phyloP scores from a whole-genome alignment of 257 asterid species.

The Perilla frutescens region DNA sequence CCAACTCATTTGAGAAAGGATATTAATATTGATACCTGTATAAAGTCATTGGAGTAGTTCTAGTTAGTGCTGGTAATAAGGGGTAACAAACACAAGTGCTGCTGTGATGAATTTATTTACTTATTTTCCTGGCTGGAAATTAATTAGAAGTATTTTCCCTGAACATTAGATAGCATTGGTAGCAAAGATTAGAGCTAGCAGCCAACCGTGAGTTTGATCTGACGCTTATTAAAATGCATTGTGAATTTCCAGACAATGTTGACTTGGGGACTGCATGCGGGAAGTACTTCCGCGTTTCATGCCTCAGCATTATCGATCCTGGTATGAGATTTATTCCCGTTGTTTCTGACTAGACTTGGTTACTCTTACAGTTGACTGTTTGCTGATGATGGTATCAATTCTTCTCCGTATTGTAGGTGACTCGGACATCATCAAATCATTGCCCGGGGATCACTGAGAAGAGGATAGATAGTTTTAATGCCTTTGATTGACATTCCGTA shows the following conservation, averaged over 20 bases:
- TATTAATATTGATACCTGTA: no score
- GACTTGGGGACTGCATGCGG: conserved; percentile 87
- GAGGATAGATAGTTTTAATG: conserved; percentile 22
- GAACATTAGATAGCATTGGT: not conserved
- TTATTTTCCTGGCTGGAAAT: no score
- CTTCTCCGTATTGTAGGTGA: conserved; percentile 53
- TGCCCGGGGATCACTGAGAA: conserved; percentile 63
- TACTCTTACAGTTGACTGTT: not conserved
- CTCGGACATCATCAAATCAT: conserved; percentile 69
- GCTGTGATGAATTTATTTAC: not conserved
- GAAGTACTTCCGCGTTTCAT: conserved; percentile 70
- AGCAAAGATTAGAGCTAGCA: not conserved
- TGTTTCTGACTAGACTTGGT: not conserved
- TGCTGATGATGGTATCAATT: not conserved
- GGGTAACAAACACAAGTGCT: no score
- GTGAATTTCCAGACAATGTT: conserved; percentile 58
- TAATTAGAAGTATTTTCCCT: not conserved
- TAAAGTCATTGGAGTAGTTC: not conserved
- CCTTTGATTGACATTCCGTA: not conserved
- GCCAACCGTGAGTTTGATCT: not conserved
- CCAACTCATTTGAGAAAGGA: no score
- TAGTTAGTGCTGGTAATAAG: not conserved
- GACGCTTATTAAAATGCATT: not conserved
- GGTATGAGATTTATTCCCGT: conserved; percentile 37
- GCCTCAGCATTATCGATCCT: conserved; percentile 79